A percentile compares a stretch with the other conserved stretches of the same genome.
Conservation (phyloP, 345 rosid species). For the Arabidopsis arenosa region DNA sequence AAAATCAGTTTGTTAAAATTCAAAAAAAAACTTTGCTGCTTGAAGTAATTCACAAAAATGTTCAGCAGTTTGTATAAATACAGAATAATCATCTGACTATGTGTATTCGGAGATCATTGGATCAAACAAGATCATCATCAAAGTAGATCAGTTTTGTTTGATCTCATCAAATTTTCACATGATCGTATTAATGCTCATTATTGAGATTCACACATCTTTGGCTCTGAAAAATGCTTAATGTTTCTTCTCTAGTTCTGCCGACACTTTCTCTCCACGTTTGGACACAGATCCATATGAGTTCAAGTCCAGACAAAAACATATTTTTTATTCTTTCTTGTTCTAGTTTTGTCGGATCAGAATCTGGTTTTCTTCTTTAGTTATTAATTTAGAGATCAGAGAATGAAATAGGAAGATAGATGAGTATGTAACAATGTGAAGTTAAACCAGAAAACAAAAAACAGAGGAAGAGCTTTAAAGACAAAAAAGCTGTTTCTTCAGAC, state of each 20-base stretch:
- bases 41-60: slow-evolving; percentile 29
- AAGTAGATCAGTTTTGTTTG: slow-evolving; percentile 17
- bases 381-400: not conserved
- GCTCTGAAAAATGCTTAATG: slow-evolving; percentile 26
- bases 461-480: slow-evolving; percentile 15
- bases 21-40: slow-evolving; percentile 24
- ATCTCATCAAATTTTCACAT: slow-evolving; percentile 17
- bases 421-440: not conserved
- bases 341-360: slow-evolving; percentile 30
- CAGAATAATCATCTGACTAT: slow-evolving; percentile 32
- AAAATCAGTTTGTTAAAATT: slow-evolving; percentile 23
- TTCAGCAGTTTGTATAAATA: slow-evolving; percentile 46
- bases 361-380: not conserved
- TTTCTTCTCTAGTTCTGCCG: slow-evolving; percentile 28
- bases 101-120: slow-evolving; percentile 6
- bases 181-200: slow-evolving; percentile 26
- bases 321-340: not conserved
- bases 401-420: not conserved
- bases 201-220: slow-evolving; percentile 32
- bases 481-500: not conserved
- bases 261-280: slow-evolving; percentile 32
- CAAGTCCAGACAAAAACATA: not conserved
- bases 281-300: slow-evolving; percentile 25
- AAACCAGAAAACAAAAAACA: not conserved
- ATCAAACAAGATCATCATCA: slow-evolving; percentile 10